Base-by-base conservation (phyloP, 1,284 basidiomycete species). In the Ganoderma leucocontextum region DNA sequence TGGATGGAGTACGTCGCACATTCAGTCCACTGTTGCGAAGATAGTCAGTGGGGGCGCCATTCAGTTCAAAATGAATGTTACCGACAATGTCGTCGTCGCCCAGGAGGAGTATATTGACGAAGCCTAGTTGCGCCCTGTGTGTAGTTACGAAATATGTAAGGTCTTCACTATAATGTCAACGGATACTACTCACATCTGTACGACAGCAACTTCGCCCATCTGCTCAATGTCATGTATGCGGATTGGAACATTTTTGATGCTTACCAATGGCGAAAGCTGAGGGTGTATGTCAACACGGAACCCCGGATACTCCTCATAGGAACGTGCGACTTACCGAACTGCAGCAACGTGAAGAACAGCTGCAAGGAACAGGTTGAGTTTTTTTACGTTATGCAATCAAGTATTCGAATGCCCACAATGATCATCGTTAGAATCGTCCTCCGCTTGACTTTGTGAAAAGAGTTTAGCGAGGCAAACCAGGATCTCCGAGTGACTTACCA, bases 11-110 rank as follows among this genome's bases (percentile, higher is more conserved):
- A 70, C 2, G 69, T 68, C 1, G 61, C 39, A 8, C 66, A 39
- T 65, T 67, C 57, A 42, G 69, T 60, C 71, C 71, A 72, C 71
- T 72, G 39, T 58, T 33, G 35, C 1, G 44, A 8, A 22, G 1
- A 19, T 10, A 22, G 33, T 29, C 12, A 49, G 58, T 62, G 12
- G 55, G 25, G 0, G 25, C 19, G 19, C 29, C 12, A 12, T 35
- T 22, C 15, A 42, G 4, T 15, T 33, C 8, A 33, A 17, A 13
- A 19, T 25, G 4, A 19, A 38, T 5, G 17, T 17, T 6, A n/a
- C 41, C 3, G 10, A 53, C 62, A n/a, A n/a, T 52, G 49, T 53
- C 17, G 19, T n/a, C 49, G 36, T 35, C 35, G 12, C 17, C 52
- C 35, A 44, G 19, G 15, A 53, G 44, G n/a, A 53, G 49, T 12